Evolutionary conservation across 148 eudicot genomes (phyloP).

Genomic region (Nyssa sinensis): DNA sequence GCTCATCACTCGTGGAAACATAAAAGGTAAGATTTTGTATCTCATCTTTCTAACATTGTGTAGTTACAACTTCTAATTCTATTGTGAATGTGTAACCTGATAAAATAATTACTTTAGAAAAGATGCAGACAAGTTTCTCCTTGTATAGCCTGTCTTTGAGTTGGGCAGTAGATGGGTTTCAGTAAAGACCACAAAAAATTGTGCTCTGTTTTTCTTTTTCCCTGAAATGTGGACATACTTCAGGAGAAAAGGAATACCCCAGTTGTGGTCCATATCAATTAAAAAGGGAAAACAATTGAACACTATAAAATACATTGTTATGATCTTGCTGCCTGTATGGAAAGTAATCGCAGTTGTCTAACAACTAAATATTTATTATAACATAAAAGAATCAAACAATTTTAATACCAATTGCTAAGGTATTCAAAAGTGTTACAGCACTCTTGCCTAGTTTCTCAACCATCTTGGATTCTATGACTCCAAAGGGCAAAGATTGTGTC

Average conservation of each 20-base stretch:
- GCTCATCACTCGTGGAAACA: conserved; percentile 48
- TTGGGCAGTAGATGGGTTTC: not conserved
- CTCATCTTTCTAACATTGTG: not conserved
- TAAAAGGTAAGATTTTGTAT: conserved; percentile 37
- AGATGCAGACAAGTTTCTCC: not conserved
- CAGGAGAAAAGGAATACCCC: not conserved
- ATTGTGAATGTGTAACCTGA: conserved; percentile 28
- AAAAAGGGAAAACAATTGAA: not conserved
- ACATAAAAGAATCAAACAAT: too few species aligned
- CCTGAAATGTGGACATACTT: not conserved
- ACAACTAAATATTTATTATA: too few species aligned
- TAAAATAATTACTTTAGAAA: not conserved
- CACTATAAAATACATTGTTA: not conserved
- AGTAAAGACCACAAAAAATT: not conserved
- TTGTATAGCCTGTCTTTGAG: not conserved
- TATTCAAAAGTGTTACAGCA: too few species aligned
- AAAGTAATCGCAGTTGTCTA: too few species aligned
- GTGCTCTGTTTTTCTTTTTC: not conserved
- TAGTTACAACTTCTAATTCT: not conserved
- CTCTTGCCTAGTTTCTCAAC: too few species aligned
- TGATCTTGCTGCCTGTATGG: not conserved
- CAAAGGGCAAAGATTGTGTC: too few species aligned
- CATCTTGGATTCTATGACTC: not conserved
- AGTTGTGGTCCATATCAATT: not conserved
- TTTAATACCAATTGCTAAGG: too few species aligned